These are phyloP conservation scores for Calocera viscosa DNA, from an alignment of 768 basidiomycete species.

Conservation along the genomic window DNA sequence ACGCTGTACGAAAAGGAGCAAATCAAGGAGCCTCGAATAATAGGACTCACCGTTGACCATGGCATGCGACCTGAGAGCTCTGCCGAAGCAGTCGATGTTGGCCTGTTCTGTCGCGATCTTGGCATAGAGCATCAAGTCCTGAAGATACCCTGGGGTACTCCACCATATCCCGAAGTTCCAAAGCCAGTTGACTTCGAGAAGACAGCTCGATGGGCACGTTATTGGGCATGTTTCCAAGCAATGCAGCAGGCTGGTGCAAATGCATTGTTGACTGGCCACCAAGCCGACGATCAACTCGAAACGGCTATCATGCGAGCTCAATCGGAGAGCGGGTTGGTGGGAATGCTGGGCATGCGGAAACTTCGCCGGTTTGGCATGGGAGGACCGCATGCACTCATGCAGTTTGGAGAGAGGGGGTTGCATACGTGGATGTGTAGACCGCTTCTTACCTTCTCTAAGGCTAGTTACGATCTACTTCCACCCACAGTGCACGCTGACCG, in stretches of 20 bases:
- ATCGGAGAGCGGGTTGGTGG: constrained; percentile 30
- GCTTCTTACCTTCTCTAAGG: constrained; percentile 56
- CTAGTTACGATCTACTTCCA: constrained; percentile 22
- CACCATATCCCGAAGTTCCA: constrained; percentile 42
- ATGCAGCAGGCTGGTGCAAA: constrained; percentile 33
- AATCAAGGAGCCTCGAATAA: constrained; percentile 24
- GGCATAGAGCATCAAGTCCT: constrained; percentile 38
- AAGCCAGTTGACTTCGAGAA: constrained; percentile 30
- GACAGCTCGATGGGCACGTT: constrained; percentile 47
- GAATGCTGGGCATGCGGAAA: constrained; percentile 55
- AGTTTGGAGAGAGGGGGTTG: constrained; percentile 50
- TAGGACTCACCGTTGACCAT: constrained; percentile 61
- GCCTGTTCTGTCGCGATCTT: constrained; percentile 30
- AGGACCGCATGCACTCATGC: constrained; percentile 23
- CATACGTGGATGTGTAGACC: constrained; percentile 59
- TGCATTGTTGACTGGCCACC: constrained; percentile 57
- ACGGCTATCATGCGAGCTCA: constrained; percentile 52
- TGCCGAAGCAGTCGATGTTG: constrained; percentile 43
- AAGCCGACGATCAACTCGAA: constrained; percentile 74
- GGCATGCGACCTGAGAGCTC: constrained; percentile 47
- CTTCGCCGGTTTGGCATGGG: constrained; percentile 75
- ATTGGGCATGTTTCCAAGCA: constrained; percentile 37
- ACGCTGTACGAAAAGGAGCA: constrained; percentile 27
- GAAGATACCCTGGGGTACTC: constrained; percentile 45
- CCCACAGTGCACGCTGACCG: background rate